Percentiles rank a stretch among this genome's conserved stretches.
Conservation (phyloP, 2,329 filamentous ascomycete species). For the Aspergillus brunneoviolaceus region DNA sequence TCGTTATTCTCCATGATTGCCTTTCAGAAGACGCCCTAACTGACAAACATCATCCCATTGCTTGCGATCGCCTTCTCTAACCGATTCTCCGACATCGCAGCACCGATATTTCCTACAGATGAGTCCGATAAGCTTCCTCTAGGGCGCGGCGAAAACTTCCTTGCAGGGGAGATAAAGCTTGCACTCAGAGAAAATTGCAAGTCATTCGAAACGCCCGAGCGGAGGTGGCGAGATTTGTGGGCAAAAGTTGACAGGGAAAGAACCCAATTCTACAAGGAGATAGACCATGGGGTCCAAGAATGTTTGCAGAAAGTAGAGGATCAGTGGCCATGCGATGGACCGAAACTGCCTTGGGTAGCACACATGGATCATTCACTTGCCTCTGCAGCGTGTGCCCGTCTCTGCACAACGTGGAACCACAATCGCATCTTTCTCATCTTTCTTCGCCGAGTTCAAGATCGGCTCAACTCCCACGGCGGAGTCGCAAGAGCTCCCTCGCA, state of each 20-base stretch:
- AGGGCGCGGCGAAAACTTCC: background rate
- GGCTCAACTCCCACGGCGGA: background rate
- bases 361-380: background rate
- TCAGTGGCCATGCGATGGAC: conserved; percentile 11
- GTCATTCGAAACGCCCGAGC: background rate
- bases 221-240: background rate
- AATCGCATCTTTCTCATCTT: conserved; percentile 11
- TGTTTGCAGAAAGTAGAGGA: background rate
- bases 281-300: background rate
- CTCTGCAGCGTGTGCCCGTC: conserved; percentile 1
- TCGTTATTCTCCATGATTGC: conserved; percentile 20
- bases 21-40: conserved; percentile 12
- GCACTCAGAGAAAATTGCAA: conserved; percentile 10
- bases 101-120: background rate
- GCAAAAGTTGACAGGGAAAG: background rate
- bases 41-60: conserved; percentile 8
- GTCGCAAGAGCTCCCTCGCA: no score
- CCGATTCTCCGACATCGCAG: conserved; percentile 7
- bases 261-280: conserved; percentile 2
- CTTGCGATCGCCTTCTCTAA: conserved; percentile 15
- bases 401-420: conserved; percentile 6
- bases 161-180: background rate
- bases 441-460: conserved; percentile 5
- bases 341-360: background rate
- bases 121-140: background rate